Evolutionary conservation across 2,329 filamentous ascomycete species (phyloP), one percentile per base, ranked within the genome.

Genomic region (Plenodomus tracheiphilus): DNA sequence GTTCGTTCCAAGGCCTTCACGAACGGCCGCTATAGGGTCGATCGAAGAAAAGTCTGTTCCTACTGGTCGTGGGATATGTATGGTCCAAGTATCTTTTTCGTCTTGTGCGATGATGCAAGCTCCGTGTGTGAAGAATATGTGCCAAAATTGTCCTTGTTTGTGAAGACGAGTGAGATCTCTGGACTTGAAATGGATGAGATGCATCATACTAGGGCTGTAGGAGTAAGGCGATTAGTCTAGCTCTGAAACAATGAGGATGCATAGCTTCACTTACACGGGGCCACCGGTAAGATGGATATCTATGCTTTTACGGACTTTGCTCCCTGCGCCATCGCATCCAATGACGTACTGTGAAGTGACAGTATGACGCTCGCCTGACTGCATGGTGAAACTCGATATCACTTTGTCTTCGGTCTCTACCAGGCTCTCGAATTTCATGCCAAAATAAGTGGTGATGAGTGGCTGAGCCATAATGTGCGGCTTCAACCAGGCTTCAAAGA

Each of bases 181-280:
- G 4, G 69, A 72, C 43, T 62, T 64, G 49, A 72, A 70, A 40
- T 72, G 69, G 3, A 72, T 52, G 8, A 71, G 56, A 38, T 56
- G 54, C 36, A 64, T 56, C 10, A 39, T 49, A 46, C 9, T 34
- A 13, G 62, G 63, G 1, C 62, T 52, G 18, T 25, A 47, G 10
- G 10, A 25, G 22, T 16, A 25, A 21, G 10, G 37, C 16, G 13
- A 21, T 32, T 22, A 20, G 44, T 47, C 25, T 16, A 20, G 38
- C 11, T 11, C 15, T 17, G 10, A 28, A 30, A 25, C 16, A 7
- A 17, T n/a, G 9, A 35, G n/a, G 4, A 16, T 32, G 16, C 34
- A 34, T 2, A 39, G 22, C 3, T 19, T 16, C 25, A 47, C 61
- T 50, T 55, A 68, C 67, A 64, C 43, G 32, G 59, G 59, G 0